phyloP scores from a whole-genome alignment of 2,329 filamentous ascomycete species.

The Ascochyta viciae-villosae region DNA sequence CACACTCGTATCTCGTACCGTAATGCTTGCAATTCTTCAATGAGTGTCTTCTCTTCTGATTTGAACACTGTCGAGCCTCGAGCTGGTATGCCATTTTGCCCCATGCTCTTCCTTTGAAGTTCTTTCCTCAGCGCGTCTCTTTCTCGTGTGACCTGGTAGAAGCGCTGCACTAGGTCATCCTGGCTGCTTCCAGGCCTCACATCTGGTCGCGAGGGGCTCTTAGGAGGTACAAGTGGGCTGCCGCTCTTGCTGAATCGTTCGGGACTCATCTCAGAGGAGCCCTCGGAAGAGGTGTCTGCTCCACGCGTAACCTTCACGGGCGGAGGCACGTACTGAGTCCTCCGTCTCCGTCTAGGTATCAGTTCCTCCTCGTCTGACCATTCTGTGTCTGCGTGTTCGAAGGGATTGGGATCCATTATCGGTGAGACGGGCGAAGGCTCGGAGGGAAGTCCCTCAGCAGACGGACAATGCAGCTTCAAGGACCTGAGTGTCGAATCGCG shows the following conservation, averaged over 20 bases:
- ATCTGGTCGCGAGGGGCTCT: constrained; percentile 45
- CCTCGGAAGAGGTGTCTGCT: constrained; percentile 36
- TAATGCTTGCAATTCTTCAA: constrained; percentile 44
- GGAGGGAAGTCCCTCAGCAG: constrained; percentile 41
- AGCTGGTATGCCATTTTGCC: constrained; percentile 36
- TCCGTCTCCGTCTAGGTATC: constrained; percentile 40
- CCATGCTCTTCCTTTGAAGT: constrained; percentile 45
- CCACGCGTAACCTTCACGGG: constrained; percentile 33
- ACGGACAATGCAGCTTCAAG: constrained; percentile 47
- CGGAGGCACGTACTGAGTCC: constrained; percentile 40
- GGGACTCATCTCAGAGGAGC: constrained; percentile 32
- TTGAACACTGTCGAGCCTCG: constrained; percentile 39
- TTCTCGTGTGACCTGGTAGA: constrained; percentile 49
- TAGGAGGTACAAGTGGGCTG: constrained; percentile 44
- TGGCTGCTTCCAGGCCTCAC: constrained; percentile 41
- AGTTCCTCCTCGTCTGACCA: constrained; percentile 49
- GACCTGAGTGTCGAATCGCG: constrained; percentile 47
- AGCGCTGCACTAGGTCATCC: constrained; percentile 47
- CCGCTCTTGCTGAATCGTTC: constrained; percentile 28
- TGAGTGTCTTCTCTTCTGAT: constrained; percentile 46
- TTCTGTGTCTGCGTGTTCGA: constrained; percentile 42
- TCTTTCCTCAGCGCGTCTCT: constrained; percentile 47
- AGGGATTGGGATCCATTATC: constrained; percentile 35
- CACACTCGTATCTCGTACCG: constrained; percentile 46
- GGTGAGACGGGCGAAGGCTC: constrained; percentile 29